Conservation (phyloP, 352 stramenopile species). For the Thraustochytrium sp. region DNA sequence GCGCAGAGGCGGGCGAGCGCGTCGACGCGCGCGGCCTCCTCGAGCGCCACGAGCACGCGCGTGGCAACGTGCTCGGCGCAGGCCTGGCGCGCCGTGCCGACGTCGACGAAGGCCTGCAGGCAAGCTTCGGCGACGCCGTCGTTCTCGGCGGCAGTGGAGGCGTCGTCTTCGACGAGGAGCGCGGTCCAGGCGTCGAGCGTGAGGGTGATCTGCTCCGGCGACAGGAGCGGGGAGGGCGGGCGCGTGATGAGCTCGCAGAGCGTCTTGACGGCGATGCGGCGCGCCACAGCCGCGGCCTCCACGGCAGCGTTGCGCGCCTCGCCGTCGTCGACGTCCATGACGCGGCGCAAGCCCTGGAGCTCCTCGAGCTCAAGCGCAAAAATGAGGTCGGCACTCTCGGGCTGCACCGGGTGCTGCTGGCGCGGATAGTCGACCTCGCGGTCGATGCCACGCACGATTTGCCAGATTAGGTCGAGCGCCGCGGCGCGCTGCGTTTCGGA, state of each 20-base stretch:
- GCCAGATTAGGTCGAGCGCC: neutral
- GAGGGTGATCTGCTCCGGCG: neutral
- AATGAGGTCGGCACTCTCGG: neutral
- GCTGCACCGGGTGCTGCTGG: neutral
- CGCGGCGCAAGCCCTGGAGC: neutral
- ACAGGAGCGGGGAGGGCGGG: conserved; percentile 12
- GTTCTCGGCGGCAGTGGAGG: neutral
- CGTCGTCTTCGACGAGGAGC: neutral
- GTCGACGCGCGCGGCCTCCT: neutral
- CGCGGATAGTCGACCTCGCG: conserved; percentile 13
- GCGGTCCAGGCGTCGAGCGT: neutral
- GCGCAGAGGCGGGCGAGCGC: neutral
- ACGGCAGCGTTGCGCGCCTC: neutral
- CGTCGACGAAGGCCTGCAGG: neutral
- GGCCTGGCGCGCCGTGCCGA: neutral
- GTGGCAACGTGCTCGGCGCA: neutral
- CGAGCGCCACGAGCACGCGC: neutral
- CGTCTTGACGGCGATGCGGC: neutral
- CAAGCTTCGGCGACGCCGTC: neutral
- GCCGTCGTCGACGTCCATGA: neutral
- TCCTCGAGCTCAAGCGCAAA: neutral
- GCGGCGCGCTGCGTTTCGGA: conserved; percentile 25
- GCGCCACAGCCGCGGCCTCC: neutral
- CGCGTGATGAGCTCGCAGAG: conserved; percentile 8
- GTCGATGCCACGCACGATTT: conserved; percentile 1